Percentiles rank a stretch among this genome's conserved stretches.
phyloP scores from a whole-genome alignment of 148 eudicot species.

The Rhododendron griersonianum region DNA sequence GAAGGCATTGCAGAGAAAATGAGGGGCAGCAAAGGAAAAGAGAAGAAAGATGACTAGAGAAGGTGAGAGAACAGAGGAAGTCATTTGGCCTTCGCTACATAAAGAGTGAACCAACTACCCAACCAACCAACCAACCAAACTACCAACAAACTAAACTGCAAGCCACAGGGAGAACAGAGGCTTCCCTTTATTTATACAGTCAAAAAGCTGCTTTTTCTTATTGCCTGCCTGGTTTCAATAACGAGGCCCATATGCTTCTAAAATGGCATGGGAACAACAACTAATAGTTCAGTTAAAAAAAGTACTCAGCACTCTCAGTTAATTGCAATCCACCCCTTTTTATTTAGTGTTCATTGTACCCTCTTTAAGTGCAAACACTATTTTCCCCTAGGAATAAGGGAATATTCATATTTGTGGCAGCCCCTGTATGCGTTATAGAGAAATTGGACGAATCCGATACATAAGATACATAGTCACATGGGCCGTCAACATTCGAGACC shows the following conservation, averaged over 20 bases:
- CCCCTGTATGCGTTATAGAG: neutral
- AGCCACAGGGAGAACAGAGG: constrained; percentile 8
- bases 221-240: neutral
- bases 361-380: neutral
- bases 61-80: constrained; percentile 26
- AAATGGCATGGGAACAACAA: neutral
- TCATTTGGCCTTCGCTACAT: constrained; percentile 25
- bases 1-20: constrained; percentile 30
- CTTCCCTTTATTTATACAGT: constrained; percentile 22
- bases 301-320: neutral
- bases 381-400: neutral
- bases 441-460: neutral
- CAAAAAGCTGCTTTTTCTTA: neutral
- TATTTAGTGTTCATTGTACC: neutral
- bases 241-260: neutral
- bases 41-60: constrained; percentile 23
- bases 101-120: neutral
- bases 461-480: neutral
- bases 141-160: neutral
- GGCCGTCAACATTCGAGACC: neutral
- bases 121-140: constrained; percentile 20
- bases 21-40: constrained; percentile 12
- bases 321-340: neutral
- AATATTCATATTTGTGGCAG: neutral
- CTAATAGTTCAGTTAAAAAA: neutral